phyloP scores from a whole-genome alignment of 148 eudicot species.

The Rhododendron simsii region DNA sequence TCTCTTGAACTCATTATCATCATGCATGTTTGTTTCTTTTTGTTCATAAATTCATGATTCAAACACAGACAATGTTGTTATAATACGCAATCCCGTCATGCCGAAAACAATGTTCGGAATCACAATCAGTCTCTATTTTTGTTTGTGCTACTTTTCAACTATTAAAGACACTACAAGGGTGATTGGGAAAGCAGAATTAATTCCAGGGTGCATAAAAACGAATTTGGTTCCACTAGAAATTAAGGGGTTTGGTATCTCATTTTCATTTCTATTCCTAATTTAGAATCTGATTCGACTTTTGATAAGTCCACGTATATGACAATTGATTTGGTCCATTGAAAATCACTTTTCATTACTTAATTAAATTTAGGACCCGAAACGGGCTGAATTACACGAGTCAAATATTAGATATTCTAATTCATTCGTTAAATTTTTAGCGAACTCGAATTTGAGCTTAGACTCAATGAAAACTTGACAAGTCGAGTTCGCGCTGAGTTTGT shows the following conservation, averaged over 20 bases:
- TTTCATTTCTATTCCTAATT: neutral
- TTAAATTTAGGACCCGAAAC: too few species aligned
- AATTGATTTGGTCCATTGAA: neutral
- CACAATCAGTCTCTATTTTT: neutral
- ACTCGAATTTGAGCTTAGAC: too few species aligned
- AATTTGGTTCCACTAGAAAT: neutral
- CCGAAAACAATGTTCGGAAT: neutral
- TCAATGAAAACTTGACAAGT: too few species aligned
- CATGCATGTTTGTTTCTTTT: too few species aligned
- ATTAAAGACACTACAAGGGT: neutral
- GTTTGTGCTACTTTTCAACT: neutral
- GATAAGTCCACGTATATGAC: neutral
- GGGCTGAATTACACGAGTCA: too few species aligned
- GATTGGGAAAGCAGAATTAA: neutral
- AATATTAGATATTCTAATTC: too few species aligned
- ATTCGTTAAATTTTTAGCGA: too few species aligned
- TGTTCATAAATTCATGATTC: too few species aligned
- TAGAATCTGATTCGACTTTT: neutral
- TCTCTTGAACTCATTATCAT: too few species aligned
- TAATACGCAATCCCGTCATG: too few species aligned
- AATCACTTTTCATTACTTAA: neutral
- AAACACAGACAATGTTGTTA: neutral
- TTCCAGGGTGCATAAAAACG: neutral
- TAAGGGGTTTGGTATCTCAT: neutral
- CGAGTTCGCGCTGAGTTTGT: too few species aligned